A percentile compares a stretch with the other conserved stretches of the same genome.
Conservation (phyloP, 1,284 basidiomycete genomes). For the Leccinum pallidistipes region DNA sequence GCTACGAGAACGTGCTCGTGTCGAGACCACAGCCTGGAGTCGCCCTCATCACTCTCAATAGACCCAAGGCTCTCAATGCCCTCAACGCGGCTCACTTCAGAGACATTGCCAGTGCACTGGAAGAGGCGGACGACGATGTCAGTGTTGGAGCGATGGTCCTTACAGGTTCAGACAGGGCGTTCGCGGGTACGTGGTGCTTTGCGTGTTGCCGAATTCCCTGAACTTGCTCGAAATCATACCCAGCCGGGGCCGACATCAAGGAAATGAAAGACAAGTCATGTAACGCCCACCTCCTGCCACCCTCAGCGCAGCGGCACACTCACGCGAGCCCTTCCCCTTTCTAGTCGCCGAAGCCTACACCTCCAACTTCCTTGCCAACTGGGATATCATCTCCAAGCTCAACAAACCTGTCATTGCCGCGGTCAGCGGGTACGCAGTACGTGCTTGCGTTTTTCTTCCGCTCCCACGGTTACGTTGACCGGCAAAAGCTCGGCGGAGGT, state of each 20-base stretch:
- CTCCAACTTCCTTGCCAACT: slow-evolving; percentile 87
- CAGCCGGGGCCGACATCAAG: slow-evolving; percentile 89
- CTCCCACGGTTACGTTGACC: not conserved
- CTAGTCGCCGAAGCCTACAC: slow-evolving; percentile 86
- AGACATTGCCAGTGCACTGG: slow-evolving; percentile 78
- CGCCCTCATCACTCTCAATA: slow-evolving; percentile 89
- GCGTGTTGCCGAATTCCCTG: not conserved
- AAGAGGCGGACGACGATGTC: slow-evolving; percentile 71
- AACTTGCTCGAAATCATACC: not conserved
- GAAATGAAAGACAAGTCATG: slow-evolving; percentile 93
- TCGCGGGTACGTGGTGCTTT: slow-evolving; percentile 67
- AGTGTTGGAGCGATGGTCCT: slow-evolving; percentile 84
- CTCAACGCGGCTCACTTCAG: slow-evolving; percentile 78
- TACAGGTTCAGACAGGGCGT: slow-evolving; percentile 92
- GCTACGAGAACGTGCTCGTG: slow-evolving; percentile 74
- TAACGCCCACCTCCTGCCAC: slow-evolving; percentile 38
- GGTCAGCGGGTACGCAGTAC: slow-evolving; percentile 92
- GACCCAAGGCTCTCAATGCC: slow-evolving; percentile 96
- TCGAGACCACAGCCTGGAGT: slow-evolving; percentile 77
- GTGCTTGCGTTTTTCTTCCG: slow-evolving; percentile 25
- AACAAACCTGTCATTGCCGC: slow-evolving; percentile 96
- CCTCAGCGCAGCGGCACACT: not conserved
- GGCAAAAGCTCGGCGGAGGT: slow-evolving; percentile 83
- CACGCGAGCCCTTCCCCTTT: slow-evolving; percentile 6
- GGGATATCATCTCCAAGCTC: slow-evolving; percentile 76